Conservation (phyloP, 495 filamentous ascomycete genomes). For the Aspergillus baeticus region DNA sequence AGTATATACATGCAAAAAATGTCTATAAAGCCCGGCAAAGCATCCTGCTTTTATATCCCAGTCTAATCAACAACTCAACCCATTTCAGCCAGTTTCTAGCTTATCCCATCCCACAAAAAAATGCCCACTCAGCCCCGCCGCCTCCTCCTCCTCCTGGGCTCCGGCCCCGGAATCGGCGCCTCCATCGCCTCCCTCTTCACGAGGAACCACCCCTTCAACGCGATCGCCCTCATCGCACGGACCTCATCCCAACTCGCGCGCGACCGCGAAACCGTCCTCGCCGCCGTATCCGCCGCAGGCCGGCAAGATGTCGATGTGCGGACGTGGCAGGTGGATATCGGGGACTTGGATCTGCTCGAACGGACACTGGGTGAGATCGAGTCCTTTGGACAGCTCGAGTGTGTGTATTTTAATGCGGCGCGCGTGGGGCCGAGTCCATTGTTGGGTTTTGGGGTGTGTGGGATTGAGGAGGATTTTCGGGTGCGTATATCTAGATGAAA, state of each 20-base stretch:
- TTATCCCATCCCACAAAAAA: not conserved
- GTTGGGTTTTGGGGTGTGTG: not conserved
- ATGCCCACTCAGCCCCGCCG: not conserved
- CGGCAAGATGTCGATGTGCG: not conserved
- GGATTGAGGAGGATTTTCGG: not conserved
- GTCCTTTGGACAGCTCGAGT: not conserved
- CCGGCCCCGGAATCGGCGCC: slow-evolving; percentile 5
- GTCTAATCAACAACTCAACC: too few species aligned
- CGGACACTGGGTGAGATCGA: not conserved
- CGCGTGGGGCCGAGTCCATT: not conserved
- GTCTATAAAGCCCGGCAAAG: too few species aligned
- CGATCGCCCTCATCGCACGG: not conserved
- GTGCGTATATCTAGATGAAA: too few species aligned
- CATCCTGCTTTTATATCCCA: too few species aligned
- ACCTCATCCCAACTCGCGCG: not conserved
- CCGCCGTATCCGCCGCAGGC: not conserved
- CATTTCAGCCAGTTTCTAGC: too few species aligned
- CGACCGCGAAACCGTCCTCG: not conserved
- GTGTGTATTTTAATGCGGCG: slow-evolving; percentile 10
- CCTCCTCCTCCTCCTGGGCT: slow-evolving; percentile 2
- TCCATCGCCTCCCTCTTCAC: slow-evolving; percentile 1
- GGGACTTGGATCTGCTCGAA: not conserved
- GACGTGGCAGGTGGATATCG: slow-evolving; percentile 7
- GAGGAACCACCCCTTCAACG: not conserved
- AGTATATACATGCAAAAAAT: too few species aligned